Conservation (phyloP, 2,329 filamentous ascomycete species). For the Nigrograna mackinnonii region DNA sequence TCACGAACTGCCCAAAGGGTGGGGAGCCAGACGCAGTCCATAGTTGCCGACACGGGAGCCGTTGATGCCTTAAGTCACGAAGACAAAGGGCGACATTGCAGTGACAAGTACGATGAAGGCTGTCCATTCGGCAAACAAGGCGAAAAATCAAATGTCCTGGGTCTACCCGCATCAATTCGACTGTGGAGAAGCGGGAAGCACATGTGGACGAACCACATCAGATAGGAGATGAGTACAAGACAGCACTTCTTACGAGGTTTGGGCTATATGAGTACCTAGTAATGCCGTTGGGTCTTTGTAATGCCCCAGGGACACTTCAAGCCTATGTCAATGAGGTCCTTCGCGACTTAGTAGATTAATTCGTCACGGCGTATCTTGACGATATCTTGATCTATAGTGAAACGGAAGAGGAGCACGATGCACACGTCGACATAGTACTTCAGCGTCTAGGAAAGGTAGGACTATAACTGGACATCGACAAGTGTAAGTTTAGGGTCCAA, state of each 20-base stretch:
- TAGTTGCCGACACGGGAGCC: no score
- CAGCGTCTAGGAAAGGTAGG: constrained; percentile 3
- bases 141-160: no score
- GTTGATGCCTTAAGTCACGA: no score
- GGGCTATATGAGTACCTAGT: constrained; percentile 39
- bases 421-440: constrained; percentile 6
- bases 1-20: no score
- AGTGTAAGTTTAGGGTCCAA: constrained; percentile 30
- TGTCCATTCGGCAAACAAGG: no score
- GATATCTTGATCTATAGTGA: constrained; percentile 24
- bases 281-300: constrained; percentile 18
- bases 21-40: no score
- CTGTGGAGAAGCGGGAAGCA: no score
- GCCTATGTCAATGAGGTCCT: constrained; percentile 26
- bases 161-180: no score
- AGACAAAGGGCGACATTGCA: no score
- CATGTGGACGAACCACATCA: no score
- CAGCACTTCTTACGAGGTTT: constrained; percentile 35
- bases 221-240: constrained; percentile 32
- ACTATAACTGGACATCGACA: constrained; percentile 15
- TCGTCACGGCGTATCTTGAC: constrained; percentile 21
- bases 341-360: constrained; percentile 17
- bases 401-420: neutral
- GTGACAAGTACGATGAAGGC: no score
- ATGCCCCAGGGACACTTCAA: constrained; percentile 16